phyloP scores from a whole-genome alignment of 139 green algal species.

The Ettlia oleoabundans region DNA sequence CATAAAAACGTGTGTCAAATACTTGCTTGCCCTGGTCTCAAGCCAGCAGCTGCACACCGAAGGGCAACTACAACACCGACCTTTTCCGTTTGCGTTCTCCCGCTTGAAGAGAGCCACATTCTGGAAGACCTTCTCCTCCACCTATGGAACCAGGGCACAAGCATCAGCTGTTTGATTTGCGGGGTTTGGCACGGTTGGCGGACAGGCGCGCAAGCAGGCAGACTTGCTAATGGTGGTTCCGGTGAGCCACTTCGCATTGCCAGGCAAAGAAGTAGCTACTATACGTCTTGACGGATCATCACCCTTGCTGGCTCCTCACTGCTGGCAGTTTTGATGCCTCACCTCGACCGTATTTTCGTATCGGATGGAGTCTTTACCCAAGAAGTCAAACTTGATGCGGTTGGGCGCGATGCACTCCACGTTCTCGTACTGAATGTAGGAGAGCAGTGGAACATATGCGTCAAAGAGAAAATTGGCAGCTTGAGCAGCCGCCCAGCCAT shows the following conservation, averaged over 20 bases:
- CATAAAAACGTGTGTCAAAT: no score
- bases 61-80: slow-evolving; percentile 47
- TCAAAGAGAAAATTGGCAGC: no score
- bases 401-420: slow-evolving; percentile 72
- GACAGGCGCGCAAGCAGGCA: no score
- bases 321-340: slow-evolving; percentile 11
- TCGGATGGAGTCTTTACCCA: slow-evolving; percentile 99
- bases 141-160: slow-evolving; percentile 28
- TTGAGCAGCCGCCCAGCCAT: no score
- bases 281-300: neutral
- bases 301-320: neutral
- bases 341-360: slow-evolving; percentile 92
- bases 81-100: slow-evolving; percentile 58
- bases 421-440: slow-evolving; percentile 77
- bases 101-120: slow-evolving; percentile 80
- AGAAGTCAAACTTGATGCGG: slow-evolving; percentile 97
- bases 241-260: no score
- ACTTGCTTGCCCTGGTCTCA: no score
- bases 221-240: no score
- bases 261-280: no score
- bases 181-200: no score
- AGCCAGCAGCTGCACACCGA: no score
- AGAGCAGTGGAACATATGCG: no score
- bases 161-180: no score
- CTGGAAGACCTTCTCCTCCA: slow-evolving; percentile 82